Evolutionary conservation across 116 monocot species (phyloP), one percentile per base, ranked within the genome.

Genomic region (Papilionanthe hybrid): DNA sequence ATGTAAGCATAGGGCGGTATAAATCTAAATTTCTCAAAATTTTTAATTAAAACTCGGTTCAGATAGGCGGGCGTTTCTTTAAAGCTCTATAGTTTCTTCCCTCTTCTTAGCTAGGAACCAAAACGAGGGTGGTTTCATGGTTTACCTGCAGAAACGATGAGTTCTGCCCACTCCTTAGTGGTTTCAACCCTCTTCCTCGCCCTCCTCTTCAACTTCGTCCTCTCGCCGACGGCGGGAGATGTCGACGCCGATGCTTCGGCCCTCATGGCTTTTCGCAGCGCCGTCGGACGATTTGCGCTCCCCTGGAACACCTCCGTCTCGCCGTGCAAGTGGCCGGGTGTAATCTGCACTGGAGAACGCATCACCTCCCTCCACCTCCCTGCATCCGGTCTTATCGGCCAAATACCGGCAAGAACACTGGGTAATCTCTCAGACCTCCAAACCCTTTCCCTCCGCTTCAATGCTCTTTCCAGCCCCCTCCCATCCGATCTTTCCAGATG

Each of bases 381-480:
- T 12, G 93, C 84, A 79, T 42, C 56, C 5, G 77, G 81, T 32
- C 87, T 93, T 79, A 55, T 79, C 25, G 93, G 93, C 56, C 28
- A 25, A 13, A 86, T 93, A 58, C 93, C 93, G 1, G 42, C 17
- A 1, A 81, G 81, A 22, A 81, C 85, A 28, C 12, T 93, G 48
- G 82, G 85, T 28, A 91, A 86, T 77, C 89, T 93, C 72, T 81
- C 91, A 12, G 81, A 56, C 10, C 89, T 93, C 81, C 82, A 81
- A 19, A 81, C 83, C 7, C 87, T 93, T 73, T 83, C 83, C 75
- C 89, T 93, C 81, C 91, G 87, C 41, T 55, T 75, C 83, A 91
- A 93, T 85, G 80, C 82, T 29, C 86, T 95, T 80, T 85, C 91
- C 56, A 89, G 91, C 43, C 49, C 83, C 0, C 86, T 95, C 32